Evolutionary conservation across 1,284 basidiomycete genomes (phyloP).

Genomic region (Schizophyllum commune): DNA sequence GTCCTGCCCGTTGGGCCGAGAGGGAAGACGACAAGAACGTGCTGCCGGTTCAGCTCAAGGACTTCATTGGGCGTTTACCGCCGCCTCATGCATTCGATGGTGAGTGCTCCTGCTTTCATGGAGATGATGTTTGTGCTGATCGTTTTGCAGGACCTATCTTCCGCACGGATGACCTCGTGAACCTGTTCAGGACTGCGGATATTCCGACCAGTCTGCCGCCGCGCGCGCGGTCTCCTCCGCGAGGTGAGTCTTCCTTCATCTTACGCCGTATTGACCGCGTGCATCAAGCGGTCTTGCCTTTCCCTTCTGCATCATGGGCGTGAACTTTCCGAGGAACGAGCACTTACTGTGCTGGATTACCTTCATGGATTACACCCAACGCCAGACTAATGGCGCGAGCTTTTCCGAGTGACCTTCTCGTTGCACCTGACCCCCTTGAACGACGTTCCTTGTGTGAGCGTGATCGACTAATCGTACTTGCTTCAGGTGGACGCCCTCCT

Average conservation of each 20-base stretch:
- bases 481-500: constrained; percentile 46
- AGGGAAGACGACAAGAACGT: constrained; percentile 47
- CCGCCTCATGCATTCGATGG: constrained; percentile 71
- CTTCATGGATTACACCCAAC: too few species aligned
- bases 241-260: constrained; percentile 21
- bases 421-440: background rate
- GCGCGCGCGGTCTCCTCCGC: constrained; percentile 35
- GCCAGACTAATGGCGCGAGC: too few species aligned
- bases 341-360: background rate
- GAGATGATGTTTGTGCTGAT: constrained; percentile 8
- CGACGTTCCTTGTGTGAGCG: background rate
- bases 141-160: constrained; percentile 67
- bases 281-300: too few species aligned
- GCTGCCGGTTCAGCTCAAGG: constrained; percentile 59
- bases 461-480: constrained; percentile 1
- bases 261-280: constrained; percentile 1
- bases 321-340: background rate
- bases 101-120: constrained; percentile 31
- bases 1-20: constrained; percentile 29
- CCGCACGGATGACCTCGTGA: constrained; percentile 80
- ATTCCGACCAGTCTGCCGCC: constrained; percentile 59
- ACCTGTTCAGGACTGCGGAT: constrained; percentile 66
- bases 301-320: background rate
- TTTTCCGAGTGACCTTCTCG: background rate
- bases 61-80: constrained; percentile 80